A percentile compares a stretch with the other conserved stretches of the same genome.
Conservation (phyloP, 352 stramenopile genomes). For the Elongisporangium prolatum region DNA sequence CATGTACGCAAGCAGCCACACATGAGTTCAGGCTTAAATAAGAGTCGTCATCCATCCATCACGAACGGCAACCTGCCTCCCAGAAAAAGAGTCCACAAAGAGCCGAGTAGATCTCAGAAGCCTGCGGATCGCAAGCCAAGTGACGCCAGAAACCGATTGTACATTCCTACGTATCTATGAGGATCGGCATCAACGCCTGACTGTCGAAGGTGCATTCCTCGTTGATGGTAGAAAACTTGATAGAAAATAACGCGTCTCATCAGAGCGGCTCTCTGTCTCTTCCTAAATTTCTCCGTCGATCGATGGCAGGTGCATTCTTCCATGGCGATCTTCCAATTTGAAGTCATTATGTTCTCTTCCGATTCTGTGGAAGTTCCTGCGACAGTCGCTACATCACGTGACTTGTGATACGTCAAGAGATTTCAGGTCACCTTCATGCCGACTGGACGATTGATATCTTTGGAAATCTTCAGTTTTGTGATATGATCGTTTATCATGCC, state of each 20-base stretch:
- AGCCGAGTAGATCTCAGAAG: neutral
- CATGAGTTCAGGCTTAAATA: too few relatives aligned
- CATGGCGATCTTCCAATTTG: neutral
- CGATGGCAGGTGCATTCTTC: too few relatives aligned
- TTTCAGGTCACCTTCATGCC: too few relatives aligned
- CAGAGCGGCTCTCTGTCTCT: neutral
- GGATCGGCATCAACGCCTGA: neutral
- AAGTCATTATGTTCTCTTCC: neutral
- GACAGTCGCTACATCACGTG: neutral
- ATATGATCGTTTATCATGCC: neutral
- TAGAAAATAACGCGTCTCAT: neutral
- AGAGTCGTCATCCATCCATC: neutral
- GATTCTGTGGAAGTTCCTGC: neutral
- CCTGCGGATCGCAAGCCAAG: neutral
- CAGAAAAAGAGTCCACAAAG: neutral
- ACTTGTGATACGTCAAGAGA: neutral
- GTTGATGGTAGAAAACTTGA: neutral
- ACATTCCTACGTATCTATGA: constrained; percentile 10
- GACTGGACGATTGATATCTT: neutral
- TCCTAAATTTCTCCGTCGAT: neutral
- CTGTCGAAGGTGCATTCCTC: neutral
- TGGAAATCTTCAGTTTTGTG: neutral
- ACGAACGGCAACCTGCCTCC: neutral
- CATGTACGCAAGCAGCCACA: neutral
- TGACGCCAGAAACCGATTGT: constrained; percentile 4